A percentile compares a stretch with the other conserved stretches of the same genome.
Evolutionary conservation across 176 grass and related monocot genomes (phyloP).

Genomic region (Avena sativa): DNA sequence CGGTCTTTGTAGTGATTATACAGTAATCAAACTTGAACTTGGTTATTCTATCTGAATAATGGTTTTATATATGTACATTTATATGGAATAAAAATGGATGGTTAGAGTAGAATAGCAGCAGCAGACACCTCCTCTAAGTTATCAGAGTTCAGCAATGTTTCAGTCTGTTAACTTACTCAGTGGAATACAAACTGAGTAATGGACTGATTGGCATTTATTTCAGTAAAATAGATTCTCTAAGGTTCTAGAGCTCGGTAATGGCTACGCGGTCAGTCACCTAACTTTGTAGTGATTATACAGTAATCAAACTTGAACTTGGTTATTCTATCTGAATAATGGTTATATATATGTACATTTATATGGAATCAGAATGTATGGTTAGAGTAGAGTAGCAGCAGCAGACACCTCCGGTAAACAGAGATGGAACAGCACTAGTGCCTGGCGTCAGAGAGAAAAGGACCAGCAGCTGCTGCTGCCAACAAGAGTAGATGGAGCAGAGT

Average conservation of each 20-base stretch:
- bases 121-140: not conserved
- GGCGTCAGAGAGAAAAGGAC: not conserved
- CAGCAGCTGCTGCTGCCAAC: not conserved
- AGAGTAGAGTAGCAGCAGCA: not conserved
- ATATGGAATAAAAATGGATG: not conserved
- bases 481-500: not conserved
- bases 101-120: not conserved
- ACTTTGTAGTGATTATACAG: slow-evolving; percentile 36
- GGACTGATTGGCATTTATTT: too few species aligned
- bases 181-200: too few species aligned
- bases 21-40: not conserved
- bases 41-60: slow-evolving; percentile 1
- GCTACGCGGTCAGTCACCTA: not conserved
- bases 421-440: not conserved
- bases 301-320: not conserved
- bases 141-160: too few species aligned
- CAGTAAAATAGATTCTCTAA: not conserved
- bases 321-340: not conserved
- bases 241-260: not conserved
- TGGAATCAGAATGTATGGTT: not conserved
- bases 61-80: not conserved
- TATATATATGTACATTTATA: not conserved
- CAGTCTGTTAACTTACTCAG: too few species aligned
- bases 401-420: not conserved
- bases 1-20: slow-evolving; percentile 31